Conservation (phyloP, 208 protist genomes). For the Acanthamoeba royreba region DNA sequence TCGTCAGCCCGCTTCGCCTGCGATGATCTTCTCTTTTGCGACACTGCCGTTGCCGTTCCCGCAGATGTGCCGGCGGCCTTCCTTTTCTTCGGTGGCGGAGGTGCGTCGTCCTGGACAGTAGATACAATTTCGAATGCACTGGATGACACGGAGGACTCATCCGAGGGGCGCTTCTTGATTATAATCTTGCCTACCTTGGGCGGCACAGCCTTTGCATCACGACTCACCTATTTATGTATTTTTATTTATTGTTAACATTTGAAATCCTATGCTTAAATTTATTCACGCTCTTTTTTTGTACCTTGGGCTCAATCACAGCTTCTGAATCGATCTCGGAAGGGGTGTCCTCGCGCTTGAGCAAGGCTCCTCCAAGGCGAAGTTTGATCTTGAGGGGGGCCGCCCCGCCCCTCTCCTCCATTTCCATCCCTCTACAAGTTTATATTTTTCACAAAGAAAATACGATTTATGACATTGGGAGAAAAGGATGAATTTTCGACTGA, state of each 20-base stretch:
- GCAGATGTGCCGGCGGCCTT: neutral
- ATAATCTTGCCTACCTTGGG: neutral
- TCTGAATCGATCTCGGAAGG: neutral
- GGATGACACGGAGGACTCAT: neutral
- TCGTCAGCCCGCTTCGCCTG: too few relatives aligned
- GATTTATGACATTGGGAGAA: too few relatives aligned
- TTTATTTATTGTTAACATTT: too few relatives aligned
- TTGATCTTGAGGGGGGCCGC: neutral
- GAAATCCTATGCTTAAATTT: too few relatives aligned
- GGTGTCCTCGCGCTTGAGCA: neutral
- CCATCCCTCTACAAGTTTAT: neutral
- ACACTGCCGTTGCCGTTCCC: neutral
- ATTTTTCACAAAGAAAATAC: too few relatives aligned
- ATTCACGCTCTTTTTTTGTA: too few relatives aligned
- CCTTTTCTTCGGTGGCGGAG: neutral
- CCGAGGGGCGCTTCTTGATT: neutral
- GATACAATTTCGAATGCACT: too few relatives aligned
- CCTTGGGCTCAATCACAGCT: too few relatives aligned
- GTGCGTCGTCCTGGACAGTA: neutral
- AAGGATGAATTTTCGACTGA: too few relatives aligned
- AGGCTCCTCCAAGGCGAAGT: neutral
- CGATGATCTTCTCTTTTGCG: too few relatives aligned
- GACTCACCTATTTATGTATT: too few relatives aligned
- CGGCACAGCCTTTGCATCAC: neutral
- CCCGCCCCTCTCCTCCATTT: neutral